Conservation (phyloP, 1,284 basidiomycete genomes). For the Termitomyces sp. region DNA sequence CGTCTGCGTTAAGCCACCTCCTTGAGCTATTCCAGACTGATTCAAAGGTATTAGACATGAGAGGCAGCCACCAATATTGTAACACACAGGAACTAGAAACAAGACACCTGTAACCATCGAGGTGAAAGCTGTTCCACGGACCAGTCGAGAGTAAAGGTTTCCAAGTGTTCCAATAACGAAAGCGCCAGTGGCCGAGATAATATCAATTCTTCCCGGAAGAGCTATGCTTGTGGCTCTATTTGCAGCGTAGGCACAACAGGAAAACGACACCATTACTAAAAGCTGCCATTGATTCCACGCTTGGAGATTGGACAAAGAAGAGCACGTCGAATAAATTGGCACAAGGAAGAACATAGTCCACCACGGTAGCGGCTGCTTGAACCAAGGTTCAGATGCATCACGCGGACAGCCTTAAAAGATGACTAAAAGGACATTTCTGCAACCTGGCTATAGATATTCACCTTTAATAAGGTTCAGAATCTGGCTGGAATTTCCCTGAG, state of each 20-base stretch:
- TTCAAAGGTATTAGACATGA: background rate
- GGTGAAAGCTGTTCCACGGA: slow-evolving; percentile 80
- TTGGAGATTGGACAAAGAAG: slow-evolving; percentile 78
- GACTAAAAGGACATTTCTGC: background rate
- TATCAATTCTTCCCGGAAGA: slow-evolving; percentile 48
- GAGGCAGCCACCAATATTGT: background rate
- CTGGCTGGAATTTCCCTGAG: slow-evolving; percentile 47
- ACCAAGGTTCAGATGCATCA: slow-evolving; percentile 71
- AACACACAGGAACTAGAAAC: slow-evolving; percentile 74
- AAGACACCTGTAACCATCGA: slow-evolving; percentile 86
- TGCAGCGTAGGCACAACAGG: slow-evolving; percentile 70
- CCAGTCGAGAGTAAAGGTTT: slow-evolving; percentile 74
- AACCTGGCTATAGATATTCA: slow-evolving; percentile 12
- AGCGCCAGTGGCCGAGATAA: slow-evolving; percentile 74
- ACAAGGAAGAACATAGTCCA: slow-evolving; percentile 77
- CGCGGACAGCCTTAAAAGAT: slow-evolving; percentile 60
- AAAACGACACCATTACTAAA: slow-evolving; percentile 74
- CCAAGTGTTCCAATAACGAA: slow-evolving; percentile 78
- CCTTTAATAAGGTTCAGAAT: slow-evolving; percentile 49
- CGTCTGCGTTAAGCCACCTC: slow-evolving; percentile 73
- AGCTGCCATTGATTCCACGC: slow-evolving; percentile 61
- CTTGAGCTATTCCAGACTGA: slow-evolving; percentile 81
- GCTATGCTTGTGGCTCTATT: slow-evolving; percentile 53
- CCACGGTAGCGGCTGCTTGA: slow-evolving; percentile 68
- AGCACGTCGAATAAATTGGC: slow-evolving; percentile 72